Percentiles rank a stretch among this genome's conserved stretches.
Conservation (phyloP, 305 asterid genomes). For the Fraxinus dipetala region DNA sequence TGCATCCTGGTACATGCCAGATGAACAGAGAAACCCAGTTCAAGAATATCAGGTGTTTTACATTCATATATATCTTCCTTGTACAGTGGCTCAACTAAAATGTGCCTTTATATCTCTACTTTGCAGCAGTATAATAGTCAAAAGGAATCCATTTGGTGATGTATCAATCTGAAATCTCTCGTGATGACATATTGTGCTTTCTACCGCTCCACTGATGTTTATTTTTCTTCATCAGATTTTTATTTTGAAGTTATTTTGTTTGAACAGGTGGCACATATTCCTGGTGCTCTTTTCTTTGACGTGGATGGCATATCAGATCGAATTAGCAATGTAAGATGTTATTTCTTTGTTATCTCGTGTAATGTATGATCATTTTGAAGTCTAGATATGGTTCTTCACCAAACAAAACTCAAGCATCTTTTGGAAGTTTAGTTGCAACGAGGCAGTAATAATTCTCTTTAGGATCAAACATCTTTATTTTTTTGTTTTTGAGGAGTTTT, state of each 20-base stretch:
- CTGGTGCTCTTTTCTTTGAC: conserved; percentile 97
- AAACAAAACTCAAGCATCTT: neutral
- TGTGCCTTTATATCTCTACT: conserved; percentile 2
- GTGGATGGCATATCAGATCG: conserved; percentile 84
- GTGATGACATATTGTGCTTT: conserved; percentile 3
- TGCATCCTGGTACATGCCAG: conserved; percentile 99
- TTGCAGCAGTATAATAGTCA: neutral
- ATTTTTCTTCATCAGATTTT: neutral
- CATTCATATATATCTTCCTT: conserved; percentile 7
- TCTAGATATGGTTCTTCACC: neutral
- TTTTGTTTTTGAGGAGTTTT: neutral
- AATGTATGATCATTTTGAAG: neutral
- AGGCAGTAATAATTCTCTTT: neutral
- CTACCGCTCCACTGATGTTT: neutral
- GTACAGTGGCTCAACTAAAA: conserved; percentile 3
- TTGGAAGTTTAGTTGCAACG: conserved; percentile 4
- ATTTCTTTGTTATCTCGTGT: neutral
- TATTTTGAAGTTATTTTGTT: conserved; percentile 4
- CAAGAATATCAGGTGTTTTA: conserved; percentile 85
- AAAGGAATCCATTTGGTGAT: conserved; percentile 7
- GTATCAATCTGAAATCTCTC: conserved; percentile 5
- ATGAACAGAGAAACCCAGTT: conserved; percentile 88
- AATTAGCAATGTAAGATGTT: conserved; percentile 62
- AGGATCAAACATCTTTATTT: neutral
- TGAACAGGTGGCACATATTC: conserved; percentile 92